Evolutionary conservation across 1,284 basidiomycete species (phyloP).

Genomic region (Abortiporus biennis): DNA sequence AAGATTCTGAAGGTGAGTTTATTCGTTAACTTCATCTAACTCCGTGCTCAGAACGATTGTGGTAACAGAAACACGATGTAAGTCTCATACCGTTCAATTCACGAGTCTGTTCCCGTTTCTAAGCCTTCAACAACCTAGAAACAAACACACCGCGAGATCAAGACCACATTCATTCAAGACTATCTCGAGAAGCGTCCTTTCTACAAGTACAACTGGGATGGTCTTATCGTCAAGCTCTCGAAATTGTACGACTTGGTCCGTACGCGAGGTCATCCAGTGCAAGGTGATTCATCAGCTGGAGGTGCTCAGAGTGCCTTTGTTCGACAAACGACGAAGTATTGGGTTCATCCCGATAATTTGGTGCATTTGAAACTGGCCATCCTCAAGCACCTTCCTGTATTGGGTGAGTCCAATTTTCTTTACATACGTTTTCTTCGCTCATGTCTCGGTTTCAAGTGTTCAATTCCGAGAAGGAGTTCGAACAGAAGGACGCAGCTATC

Average conservation of each 20-base stretch:
- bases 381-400: constrained; percentile 86
- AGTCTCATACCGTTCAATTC: constrained; percentile 16
- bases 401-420: constrained; percentile 47
- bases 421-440: constrained; percentile 5
- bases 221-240: constrained; percentile 94
- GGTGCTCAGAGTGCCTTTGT: constrained; percentile 97
- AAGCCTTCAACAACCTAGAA: constrained; percentile 44
- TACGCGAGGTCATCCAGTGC: constrained; percentile 90
- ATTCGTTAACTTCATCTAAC: constrained; percentile 10
- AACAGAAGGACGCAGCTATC: constrained; percentile 84
- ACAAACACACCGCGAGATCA: constrained; percentile 65
- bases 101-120: constrained; percentile 3
- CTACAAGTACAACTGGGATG: constrained; percentile 92
- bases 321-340: constrained; percentile 97
- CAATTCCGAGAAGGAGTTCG: constrained; percentile 93
- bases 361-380: constrained; percentile 96
- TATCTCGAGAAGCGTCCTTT: constrained; percentile 95
- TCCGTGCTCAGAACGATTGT: background rate
- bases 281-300: constrained; percentile 91
- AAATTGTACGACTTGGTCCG: constrained; percentile 94
- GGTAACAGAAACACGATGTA: constrained; percentile 74
- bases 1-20: constrained; percentile 87
- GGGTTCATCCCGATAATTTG: constrained; percentile 95
- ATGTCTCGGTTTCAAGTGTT: constrained; percentile 58
- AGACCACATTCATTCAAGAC: constrained; percentile 77